These are phyloP conservation scores for Yarrowia alimentaria DNA, from an alignment of 805 yeast species.

Conservation along the genomic window DNA sequence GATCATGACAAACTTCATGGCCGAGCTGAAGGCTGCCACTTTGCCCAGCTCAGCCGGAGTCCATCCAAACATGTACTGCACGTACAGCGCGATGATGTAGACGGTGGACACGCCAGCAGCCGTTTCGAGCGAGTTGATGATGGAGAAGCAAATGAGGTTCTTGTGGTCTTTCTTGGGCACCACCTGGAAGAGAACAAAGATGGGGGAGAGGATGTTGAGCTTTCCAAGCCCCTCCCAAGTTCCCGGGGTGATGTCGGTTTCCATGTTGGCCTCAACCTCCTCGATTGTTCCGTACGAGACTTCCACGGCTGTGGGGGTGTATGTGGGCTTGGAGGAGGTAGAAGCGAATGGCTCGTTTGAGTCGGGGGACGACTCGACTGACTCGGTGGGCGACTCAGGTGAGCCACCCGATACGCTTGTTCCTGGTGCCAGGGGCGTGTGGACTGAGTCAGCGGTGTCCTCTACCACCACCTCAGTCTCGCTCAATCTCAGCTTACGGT, in stretches of 20 bases:
- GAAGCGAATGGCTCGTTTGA: too few species aligned
- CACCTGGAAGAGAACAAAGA: neutral
- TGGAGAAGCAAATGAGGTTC: slow-evolving; percentile 8
- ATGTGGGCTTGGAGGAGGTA: too few species aligned
- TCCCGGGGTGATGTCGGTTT: too few species aligned
- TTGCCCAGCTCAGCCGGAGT: slow-evolving; percentile 18
- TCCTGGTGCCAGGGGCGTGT: too few species aligned
- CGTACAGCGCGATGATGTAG: slow-evolving; percentile 19
- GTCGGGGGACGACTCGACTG: too few species aligned
- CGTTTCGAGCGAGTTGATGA: slow-evolving; percentile 16
- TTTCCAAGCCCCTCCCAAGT: neutral
- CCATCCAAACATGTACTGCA: slow-evolving; percentile 22
- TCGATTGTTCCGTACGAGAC: too few species aligned
- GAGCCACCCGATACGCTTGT: too few species aligned
- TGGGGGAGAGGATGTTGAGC: slow-evolving; percentile 11
- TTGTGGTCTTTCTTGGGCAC: slow-evolving; percentile 1
- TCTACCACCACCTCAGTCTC: neutral
- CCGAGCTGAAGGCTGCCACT: slow-evolving; percentile 6
- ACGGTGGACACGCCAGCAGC: slow-evolving; percentile 23
- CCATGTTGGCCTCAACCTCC: neutral
- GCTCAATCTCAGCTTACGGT: neutral
- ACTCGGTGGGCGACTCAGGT: too few species aligned
- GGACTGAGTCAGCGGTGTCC: too few species aligned
- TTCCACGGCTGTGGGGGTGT: too few species aligned
- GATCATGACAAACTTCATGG: slow-evolving; percentile 14